Percentiles rank a stretch among this genome's conserved stretches.
Conservation (phyloP, 768 basidiomycete species). For the Xerocomellus chrysenteron region DNA sequence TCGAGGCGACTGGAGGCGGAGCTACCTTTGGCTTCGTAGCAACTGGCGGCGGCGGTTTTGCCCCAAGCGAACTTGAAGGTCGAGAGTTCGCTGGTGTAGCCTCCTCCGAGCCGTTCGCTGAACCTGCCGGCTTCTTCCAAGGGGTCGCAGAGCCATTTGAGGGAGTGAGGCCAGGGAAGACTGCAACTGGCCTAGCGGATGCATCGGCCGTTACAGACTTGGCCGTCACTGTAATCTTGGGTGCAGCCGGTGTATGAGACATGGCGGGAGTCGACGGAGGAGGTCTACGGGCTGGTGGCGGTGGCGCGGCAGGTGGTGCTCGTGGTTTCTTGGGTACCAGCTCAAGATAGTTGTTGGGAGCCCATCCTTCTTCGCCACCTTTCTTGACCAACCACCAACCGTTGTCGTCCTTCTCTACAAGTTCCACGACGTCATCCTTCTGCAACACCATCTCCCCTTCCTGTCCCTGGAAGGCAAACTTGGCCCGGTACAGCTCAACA, state of each 20-base stretch:
- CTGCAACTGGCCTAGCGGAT: constrained; percentile 75
- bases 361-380: constrained; percentile 84
- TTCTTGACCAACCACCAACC: constrained; percentile 99
- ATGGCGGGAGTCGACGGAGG: constrained; percentile 45
- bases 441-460: constrained; percentile 86
- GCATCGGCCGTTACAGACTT: constrained; percentile 54
- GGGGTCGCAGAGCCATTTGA: constrained; percentile 69
- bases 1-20: constrained; percentile 56
- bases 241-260: constrained; percentile 32
- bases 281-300: constrained; percentile 54
- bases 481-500: constrained; percentile 76
- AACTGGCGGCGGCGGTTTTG: constrained; percentile 58
- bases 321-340: constrained; percentile 66
- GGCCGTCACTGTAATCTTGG: constrained; percentile 36
- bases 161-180: constrained; percentile 74
- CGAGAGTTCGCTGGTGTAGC: constrained; percentile 47
- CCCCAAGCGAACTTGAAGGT: constrained; percentile 48
- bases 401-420: constrained; percentile 89
- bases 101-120: constrained; percentile 34
- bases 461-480: constrained; percentile 92
- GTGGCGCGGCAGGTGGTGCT: constrained; percentile 65
- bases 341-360: constrained; percentile 92
- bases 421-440: constrained; percentile 91
- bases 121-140: constrained; percentile 61
- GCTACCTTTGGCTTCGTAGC: constrained; percentile 63